Percentiles rank a stretch among this genome's conserved stretches.
Evolutionary conservation across 345 rosid species (phyloP).

Genomic region (Arabidopsis arenosa): DNA sequence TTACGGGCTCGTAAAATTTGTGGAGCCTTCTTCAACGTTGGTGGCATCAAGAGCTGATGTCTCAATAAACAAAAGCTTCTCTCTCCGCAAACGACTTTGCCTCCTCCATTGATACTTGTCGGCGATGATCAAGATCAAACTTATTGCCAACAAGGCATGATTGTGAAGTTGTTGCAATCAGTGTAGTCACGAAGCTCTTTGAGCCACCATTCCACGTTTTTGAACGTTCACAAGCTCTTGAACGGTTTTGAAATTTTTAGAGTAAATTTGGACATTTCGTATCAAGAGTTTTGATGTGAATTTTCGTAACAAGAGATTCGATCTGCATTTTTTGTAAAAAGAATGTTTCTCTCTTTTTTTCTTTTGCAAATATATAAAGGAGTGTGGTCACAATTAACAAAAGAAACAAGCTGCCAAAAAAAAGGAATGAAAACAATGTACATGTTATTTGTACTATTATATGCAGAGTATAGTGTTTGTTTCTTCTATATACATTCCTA

Average conservation of each 20-base stretch:
- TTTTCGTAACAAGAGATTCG: too few relatives aligned
- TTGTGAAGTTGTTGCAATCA: not conserved
- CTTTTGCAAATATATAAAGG: too few relatives aligned
- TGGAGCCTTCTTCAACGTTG: not conserved
- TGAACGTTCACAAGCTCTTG: too few relatives aligned
- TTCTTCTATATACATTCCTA: slow-evolving; percentile 24
- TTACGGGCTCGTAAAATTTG: not conserved
- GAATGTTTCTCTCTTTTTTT: too few relatives aligned
- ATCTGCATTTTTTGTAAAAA: too few relatives aligned
- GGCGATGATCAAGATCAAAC: not conserved
- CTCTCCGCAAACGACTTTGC: not conserved
- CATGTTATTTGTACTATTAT: not conserved
- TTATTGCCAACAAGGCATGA: not conserved
- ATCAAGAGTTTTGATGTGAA: too few relatives aligned
- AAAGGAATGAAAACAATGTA: not conserved
- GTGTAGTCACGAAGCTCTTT: not conserved
- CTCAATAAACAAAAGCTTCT: not conserved
- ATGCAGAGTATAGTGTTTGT: not conserved
- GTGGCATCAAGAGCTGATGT: not conserved
- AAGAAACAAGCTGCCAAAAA: too few relatives aligned
- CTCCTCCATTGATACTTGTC: not conserved
- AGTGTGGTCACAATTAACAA: too few relatives aligned
- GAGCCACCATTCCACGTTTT: not conserved
- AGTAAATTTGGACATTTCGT: too few relatives aligned
- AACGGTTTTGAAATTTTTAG: too few relatives aligned